phyloP scores from a whole-genome alignment of 805 yeast genomes.

The Hanseniaspora valbyensis region DNA sequence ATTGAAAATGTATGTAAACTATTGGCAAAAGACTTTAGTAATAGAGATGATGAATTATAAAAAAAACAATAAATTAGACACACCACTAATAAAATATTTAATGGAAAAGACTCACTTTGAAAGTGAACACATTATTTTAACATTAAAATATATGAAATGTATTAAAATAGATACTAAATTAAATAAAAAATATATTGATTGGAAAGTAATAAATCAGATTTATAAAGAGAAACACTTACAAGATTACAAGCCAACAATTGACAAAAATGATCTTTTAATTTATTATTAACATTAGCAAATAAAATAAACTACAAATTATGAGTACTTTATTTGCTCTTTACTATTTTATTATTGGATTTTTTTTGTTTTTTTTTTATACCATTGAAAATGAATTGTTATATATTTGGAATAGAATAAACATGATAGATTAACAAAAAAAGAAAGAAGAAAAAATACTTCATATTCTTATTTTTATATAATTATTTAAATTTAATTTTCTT shows the following conservation, averaged over 20 bases:
- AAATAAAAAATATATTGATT: conserved; percentile 15
- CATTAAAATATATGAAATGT: conserved; percentile 47
- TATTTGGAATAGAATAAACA: not conserved
- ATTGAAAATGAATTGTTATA: not conserved
- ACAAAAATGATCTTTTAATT: conserved; percentile 25
- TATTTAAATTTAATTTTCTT: too few species aligned
- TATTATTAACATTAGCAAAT: too few species aligned
- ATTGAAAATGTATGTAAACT: conserved; percentile 52
- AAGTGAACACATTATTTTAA: conserved; percentile 46
- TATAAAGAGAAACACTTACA: not conserved
- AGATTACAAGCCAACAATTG: conserved; percentile 17
- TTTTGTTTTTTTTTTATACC: conserved; percentile 46
- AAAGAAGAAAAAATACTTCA: not conserved
- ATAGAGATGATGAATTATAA: conserved; percentile 33
- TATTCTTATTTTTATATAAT: too few species aligned
- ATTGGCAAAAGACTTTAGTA: conserved; percentile 56
- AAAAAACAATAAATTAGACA: conserved; percentile 28
- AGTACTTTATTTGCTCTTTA: conserved; percentile 42
- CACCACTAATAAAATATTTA: conserved; percentile 33
- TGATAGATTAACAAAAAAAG: not conserved
- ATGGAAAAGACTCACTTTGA: conserved; percentile 54
- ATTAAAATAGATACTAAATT: conserved; percentile 26
- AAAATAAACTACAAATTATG: not conserved
- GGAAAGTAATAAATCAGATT: conserved; percentile 17
- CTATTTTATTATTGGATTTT: conserved; percentile 61